Percentiles rank a stretch among this genome's conserved stretches.
These are phyloP conservation scores for Flaveria ramosissima DNA, from an alignment of 129 eudicot genomes.

Conservation along the genomic window DNA sequence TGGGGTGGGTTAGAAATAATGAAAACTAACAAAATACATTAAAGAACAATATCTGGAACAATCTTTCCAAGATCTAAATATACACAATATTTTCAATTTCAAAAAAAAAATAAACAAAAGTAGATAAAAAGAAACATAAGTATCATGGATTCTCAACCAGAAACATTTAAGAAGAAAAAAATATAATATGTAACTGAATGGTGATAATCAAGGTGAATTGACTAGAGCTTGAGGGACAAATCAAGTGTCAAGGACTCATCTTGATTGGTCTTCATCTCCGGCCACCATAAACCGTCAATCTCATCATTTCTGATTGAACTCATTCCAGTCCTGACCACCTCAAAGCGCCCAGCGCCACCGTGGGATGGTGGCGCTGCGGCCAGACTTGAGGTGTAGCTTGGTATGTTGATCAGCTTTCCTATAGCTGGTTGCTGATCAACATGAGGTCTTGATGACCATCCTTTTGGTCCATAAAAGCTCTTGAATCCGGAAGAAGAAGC, in stretches of 20 bases:
- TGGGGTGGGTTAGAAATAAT: conserved; percentile 39
- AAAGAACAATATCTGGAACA: conserved; percentile 34
- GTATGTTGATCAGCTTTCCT: conserved; percentile 31
- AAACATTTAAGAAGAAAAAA: conserved; percentile 16
- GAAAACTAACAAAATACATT: conserved; percentile 10
- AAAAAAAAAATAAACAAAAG: conserved; percentile 21
- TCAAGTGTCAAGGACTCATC: conserved; percentile 52
- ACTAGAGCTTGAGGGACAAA: conserved; percentile 58
- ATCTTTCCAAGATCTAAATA: conserved; percentile 35
- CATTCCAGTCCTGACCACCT: conserved; percentile 31
- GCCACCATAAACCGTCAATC: conserved; percentile 37
- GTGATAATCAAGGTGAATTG: not conserved
- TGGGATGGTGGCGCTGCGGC: conserved; percentile 18
- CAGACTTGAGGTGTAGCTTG: not conserved
- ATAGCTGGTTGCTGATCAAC: conserved; percentile 56
- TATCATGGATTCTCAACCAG: conserved; percentile 36
- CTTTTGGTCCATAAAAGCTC: conserved; percentile 33
- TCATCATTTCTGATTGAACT: conserved; percentile 29
- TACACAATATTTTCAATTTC: conserved; percentile 27
- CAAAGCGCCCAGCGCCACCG: conserved; percentile 41
- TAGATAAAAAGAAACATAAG: conserved; percentile 11
- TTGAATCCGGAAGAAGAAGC: conserved; percentile 25
- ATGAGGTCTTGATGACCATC: conserved; percentile 48
- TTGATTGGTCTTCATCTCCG: conserved; percentile 39
- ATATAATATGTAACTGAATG: conserved; percentile 19